phyloP scores from a whole-genome alignment of 139 green algal genomes.

The Coelastrella sp. region DNA sequence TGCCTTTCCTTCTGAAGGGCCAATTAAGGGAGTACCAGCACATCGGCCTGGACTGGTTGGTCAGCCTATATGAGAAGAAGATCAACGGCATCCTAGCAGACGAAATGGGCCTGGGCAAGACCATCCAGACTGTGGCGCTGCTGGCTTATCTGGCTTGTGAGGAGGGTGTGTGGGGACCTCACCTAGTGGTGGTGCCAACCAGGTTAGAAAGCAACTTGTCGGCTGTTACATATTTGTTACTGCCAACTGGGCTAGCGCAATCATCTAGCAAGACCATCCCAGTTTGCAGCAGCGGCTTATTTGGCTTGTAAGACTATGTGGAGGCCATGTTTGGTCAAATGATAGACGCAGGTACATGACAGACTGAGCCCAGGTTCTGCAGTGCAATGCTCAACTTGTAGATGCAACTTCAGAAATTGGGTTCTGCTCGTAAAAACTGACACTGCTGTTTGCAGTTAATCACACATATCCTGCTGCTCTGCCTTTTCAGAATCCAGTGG shows the following conservation, averaged over 20 bases:
- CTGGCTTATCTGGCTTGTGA: constrained; percentile 95
- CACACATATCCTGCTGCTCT: constrained; percentile 87
- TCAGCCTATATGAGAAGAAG: constrained; percentile 90
- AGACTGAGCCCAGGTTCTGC: constrained; percentile 76
- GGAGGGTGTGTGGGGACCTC: constrained; percentile 95
- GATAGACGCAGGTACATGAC: no score
- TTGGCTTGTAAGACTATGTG: no score
- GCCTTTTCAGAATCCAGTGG: constrained; percentile 82
- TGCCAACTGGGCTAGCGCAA: no score
- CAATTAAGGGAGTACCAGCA: constrained; percentile 96
- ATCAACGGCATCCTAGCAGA: constrained; percentile 98
- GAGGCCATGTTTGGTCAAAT: no score
- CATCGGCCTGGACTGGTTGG: constrained; percentile 97
- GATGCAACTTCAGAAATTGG: constrained; percentile 99
- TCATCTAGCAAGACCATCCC: no score
- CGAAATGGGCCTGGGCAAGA: constrained; percentile 98
- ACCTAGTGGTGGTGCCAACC: constrained; percentile 97
- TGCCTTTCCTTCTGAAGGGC: constrained; percentile 96
- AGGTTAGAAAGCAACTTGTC: constrained; percentile 33
- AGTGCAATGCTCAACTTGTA: constrained; percentile 99
- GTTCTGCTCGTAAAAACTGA: constrained; percentile 93
- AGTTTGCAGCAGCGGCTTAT: no score
- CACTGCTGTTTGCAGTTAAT: not conserved
- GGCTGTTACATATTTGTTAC: not conserved
- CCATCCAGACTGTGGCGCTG: constrained; percentile 96